These are phyloP conservation scores for Aspergillus ustus DNA, from an alignment of 2,329 filamentous ascomycete genomes.

Conservation along the genomic window DNA sequence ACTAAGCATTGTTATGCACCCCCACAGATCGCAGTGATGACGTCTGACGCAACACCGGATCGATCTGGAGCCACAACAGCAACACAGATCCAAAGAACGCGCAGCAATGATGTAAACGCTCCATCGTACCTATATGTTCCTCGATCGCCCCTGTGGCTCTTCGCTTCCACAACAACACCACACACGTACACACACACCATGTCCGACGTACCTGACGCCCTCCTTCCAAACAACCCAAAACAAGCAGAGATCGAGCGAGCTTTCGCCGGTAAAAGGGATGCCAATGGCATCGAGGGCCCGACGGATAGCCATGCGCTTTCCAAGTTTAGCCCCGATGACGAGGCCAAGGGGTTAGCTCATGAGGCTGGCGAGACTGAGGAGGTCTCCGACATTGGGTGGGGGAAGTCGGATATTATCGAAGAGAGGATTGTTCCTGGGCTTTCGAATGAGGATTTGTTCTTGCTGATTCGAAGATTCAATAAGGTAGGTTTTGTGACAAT, in stretches of 20 bases:
- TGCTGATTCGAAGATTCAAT: slow-evolving; percentile 73
- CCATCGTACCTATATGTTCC: neutral
- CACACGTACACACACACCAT: neutral
- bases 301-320: slow-evolving; percentile 27
- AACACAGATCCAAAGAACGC: neutral
- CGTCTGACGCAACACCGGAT: neutral
- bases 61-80: neutral
- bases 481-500: slow-evolving; percentile 35
- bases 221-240: neutral
- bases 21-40: neutral
- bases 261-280: neutral
- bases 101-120: neutral
- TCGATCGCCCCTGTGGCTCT: neutral
- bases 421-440: slow-evolving; percentile 21
- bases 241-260: neutral
- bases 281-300: slow-evolving; percentile 6
- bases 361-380: slow-evolving; percentile 18
- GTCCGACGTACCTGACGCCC: neutral
- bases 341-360: slow-evolving; percentile 22
- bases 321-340: slow-evolving; percentile 21
- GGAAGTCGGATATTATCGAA: slow-evolving; percentile 12
- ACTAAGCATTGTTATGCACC: neutral
- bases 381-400: slow-evolving; percentile 23
- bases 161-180: neutral
- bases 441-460: slow-evolving; percentile 73